These are phyloP conservation scores for Lagerstroemia speciosa DNA, from an alignment of 345 rosid species.

Conservation along the genomic window DNA sequence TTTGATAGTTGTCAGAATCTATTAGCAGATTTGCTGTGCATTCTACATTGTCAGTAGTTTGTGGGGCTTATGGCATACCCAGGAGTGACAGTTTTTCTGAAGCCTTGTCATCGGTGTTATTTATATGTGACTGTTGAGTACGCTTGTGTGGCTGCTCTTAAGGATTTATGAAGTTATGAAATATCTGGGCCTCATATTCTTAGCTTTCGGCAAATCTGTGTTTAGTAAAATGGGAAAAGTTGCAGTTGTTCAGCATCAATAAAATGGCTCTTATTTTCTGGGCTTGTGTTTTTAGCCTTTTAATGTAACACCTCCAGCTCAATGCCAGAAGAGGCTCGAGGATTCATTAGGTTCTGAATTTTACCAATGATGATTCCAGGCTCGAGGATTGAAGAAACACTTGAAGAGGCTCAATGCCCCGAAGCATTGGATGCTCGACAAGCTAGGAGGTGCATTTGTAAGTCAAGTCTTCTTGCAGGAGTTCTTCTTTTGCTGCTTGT, in stretches of 20 bases:
- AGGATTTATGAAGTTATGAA: background rate
- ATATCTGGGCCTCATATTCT: background rate
- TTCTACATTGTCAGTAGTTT: no score
- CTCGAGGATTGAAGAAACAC: conserved; percentile 85
- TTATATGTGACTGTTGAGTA: background rate
- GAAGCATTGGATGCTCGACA: conserved; percentile 85
- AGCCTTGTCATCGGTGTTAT: background rate
- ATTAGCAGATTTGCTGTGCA: no score
- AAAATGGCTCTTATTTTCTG: background rate
- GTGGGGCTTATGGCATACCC: no score
- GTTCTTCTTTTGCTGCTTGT: background rate
- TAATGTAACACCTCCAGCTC: background rate
- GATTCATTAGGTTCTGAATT: no score
- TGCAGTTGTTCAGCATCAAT: background rate
- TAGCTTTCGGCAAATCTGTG: background rate
- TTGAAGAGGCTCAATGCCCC: conserved; percentile 93
- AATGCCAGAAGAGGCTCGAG: no score
- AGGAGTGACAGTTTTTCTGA: no score
- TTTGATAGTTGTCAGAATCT: no score
- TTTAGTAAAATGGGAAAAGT: background rate
- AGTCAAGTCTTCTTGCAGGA: background rate
- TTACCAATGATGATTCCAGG: conserved; percentile 28
- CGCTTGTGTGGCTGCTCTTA: background rate
- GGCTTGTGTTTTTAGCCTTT: background rate
- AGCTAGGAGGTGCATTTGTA: conserved; percentile 81